These are phyloP conservation scores for Rhizopus sp. DNA, from an alignment of 371 early-diverging fungal species.

Conservation along the genomic window DNA sequence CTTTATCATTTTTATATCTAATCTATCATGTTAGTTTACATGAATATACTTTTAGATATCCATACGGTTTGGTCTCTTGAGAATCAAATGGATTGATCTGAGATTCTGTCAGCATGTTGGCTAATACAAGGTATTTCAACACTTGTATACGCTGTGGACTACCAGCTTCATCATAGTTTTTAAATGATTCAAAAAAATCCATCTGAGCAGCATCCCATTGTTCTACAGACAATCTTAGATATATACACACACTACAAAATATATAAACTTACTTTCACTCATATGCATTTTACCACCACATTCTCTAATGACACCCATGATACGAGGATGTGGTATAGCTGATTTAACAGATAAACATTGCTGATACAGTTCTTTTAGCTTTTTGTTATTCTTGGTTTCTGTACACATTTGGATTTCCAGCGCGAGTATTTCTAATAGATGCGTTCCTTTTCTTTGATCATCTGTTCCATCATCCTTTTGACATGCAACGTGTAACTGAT, in stretches of 20 bases:
- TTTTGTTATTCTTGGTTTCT: slow-evolving; percentile 83
- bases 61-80: slow-evolving; percentile 92
- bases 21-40: not conserved
- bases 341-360: slow-evolving; percentile 87
- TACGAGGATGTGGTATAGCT: slow-evolving; percentile 94
- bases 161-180: slow-evolving; percentile 97
- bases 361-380: slow-evolving; percentile 86
- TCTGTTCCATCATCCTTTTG: slow-evolving; percentile 85
- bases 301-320: slow-evolving; percentile 96
- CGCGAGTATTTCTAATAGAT: slow-evolving; percentile 87
- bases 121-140: slow-evolving; percentile 90
- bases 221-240: slow-evolving; percentile 39
- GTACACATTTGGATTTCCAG: slow-evolving; percentile 95
- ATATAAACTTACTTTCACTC: slow-evolving; percentile 71
- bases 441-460: slow-evolving; percentile 89
- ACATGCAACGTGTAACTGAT: slow-evolving; percentile 73
- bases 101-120: slow-evolving; percentile 93
- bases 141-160: slow-evolving; percentile 90
- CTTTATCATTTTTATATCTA: slow-evolving; percentile 86
- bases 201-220: slow-evolving; percentile 92
- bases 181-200: slow-evolving; percentile 96
- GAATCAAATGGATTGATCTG: slow-evolving; percentile 95
- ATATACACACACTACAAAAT: not conserved
- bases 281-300: slow-evolving; percentile 98
- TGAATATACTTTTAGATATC: slow-evolving; percentile 14